A percentile compares a stretch with the other conserved stretches of the same genome.
Conservation (phyloP, 768 basidiomycete genomes). For the Leccinum variicolor region DNA sequence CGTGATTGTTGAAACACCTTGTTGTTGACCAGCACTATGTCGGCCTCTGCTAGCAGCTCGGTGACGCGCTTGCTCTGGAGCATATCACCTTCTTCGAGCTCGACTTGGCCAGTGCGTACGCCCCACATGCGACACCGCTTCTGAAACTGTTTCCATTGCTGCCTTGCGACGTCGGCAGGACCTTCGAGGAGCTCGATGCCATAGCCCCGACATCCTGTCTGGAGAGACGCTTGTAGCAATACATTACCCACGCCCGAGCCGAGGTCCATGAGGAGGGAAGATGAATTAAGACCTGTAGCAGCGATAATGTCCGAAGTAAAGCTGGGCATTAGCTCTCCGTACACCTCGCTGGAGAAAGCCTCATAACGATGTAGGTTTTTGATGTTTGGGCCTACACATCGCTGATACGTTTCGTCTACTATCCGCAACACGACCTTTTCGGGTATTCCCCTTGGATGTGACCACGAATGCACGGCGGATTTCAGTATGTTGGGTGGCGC, state of each 20-base stretch:
- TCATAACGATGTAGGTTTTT: slow-evolving; percentile 75
- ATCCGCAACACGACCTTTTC: slow-evolving; percentile 69
- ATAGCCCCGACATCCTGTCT: slow-evolving; percentile 73
- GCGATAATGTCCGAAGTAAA: slow-evolving; percentile 56
- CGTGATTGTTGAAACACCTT: slow-evolving; percentile 75
- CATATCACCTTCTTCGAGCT: slow-evolving; percentile 87
- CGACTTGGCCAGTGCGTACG: slow-evolving; percentile 66
- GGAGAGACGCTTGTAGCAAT: slow-evolving; percentile 74
- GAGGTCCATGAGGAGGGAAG: slow-evolving; percentile 74
- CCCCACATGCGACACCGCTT: slow-evolving; percentile 92
- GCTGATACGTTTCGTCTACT: slow-evolving; percentile 89
- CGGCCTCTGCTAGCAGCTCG: slow-evolving; percentile 72
- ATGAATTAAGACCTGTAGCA: slow-evolving; percentile 48
- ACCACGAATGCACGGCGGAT: slow-evolving; percentile 46
- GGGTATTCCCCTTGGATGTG: slow-evolving; percentile 45
- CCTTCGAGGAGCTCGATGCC: slow-evolving; percentile 78
- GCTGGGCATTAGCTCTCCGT: slow-evolving; percentile 85
- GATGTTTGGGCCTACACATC: slow-evolving; percentile 89
- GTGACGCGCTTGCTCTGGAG: slow-evolving; percentile 61
- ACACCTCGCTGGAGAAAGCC: slow-evolving; percentile 81
- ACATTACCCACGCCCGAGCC: slow-evolving; percentile 88
- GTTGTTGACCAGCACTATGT: slow-evolving; percentile 90
- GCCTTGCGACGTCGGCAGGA: slow-evolving; percentile 76
- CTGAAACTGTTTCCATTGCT: slow-evolving; percentile 71
- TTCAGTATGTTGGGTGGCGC: slow-evolving; percentile 47